Conservation (phyloP, 164 flowering plant species). For the Vitis rotundifolia region DNA sequence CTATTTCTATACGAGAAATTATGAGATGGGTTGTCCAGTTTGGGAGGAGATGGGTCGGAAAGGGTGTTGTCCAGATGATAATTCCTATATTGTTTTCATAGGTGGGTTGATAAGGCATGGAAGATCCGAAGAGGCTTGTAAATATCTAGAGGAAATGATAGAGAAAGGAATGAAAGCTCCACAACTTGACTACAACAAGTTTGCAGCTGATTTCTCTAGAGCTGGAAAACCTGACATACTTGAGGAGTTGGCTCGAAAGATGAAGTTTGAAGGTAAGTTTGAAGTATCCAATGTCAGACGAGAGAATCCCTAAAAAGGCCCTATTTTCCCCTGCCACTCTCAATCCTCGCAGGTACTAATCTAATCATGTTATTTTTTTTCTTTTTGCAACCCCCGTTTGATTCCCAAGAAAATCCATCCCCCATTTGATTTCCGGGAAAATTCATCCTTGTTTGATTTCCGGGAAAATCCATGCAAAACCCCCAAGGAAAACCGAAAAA, state of each 20-base stretch:
- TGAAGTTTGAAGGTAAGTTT: slow-evolving; percentile 68
- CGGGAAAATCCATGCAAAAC: too few relatives aligned
- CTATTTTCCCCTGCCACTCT: too few relatives aligned
- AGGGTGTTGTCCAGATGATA: slow-evolving; percentile 90
- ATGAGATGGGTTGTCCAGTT: slow-evolving; percentile 62
- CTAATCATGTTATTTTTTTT: too few relatives aligned
- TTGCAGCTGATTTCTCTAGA: slow-evolving; percentile 70
- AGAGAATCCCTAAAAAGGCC: too few relatives aligned
- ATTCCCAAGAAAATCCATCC: too few relatives aligned
- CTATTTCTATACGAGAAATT: slow-evolving; percentile 50
- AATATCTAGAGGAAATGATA: slow-evolving; percentile 79
- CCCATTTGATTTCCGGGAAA: too few relatives aligned
- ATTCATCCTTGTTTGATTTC: too few relatives aligned
- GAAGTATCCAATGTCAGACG: slow-evolving; percentile 59
- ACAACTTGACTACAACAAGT: slow-evolving; percentile 71
- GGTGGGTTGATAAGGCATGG: slow-evolving; percentile 77
- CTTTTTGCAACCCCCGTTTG: too few relatives aligned
- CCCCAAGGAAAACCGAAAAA: too few relatives aligned
- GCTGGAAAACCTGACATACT: slow-evolving; percentile 67
- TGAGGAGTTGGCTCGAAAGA: slow-evolving; percentile 69
- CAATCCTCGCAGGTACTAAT: too few relatives aligned
- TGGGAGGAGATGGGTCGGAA: slow-evolving; percentile 82
- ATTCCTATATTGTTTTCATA: slow-evolving; percentile 73
- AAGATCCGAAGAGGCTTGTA: slow-evolving; percentile 73
- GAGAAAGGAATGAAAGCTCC: slow-evolving; percentile 93